phyloP scores from a whole-genome alignment of 164 flowering plant genomes.

The Buxus sempervirens region DNA sequence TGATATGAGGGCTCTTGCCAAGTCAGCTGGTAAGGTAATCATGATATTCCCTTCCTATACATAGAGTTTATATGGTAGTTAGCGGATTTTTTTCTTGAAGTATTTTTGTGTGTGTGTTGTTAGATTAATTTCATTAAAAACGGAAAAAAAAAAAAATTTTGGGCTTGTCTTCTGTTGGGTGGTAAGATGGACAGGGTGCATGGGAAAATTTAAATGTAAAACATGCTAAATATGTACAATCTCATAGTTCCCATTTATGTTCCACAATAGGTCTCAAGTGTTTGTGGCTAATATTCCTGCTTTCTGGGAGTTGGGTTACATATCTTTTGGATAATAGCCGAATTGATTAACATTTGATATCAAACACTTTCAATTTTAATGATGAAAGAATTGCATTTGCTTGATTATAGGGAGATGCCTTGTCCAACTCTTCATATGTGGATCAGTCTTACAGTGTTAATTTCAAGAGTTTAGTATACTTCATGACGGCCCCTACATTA shows the following conservation, averaged over 20 bases:
- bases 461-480: constrained; percentile 77
- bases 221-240: background rate
- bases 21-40: constrained; percentile 58
- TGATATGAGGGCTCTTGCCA: constrained; percentile 67
- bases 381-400: background rate
- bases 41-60: background rate
- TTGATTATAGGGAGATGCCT: constrained; percentile 45
- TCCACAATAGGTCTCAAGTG: background rate
- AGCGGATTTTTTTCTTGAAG: too few species aligned
- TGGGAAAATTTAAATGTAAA: background rate
- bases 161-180: background rate
- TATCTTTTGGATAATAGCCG: background rate
- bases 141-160: background rate
- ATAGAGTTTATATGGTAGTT: background rate
- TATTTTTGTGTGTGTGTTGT: background rate
- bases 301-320: background rate
- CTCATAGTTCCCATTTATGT: background rate
- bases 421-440: constrained; percentile 20
- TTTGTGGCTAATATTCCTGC: too few species aligned
- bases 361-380: background rate
- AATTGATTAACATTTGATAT: background rate
- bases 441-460: constrained; percentile 43
- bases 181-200: background rate
- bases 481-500: constrained; percentile 94
- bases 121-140: background rate